Evolutionary conservation across 352 stramenopile species (phyloP).

Genomic region (Pythium apleroticum): DNA sequence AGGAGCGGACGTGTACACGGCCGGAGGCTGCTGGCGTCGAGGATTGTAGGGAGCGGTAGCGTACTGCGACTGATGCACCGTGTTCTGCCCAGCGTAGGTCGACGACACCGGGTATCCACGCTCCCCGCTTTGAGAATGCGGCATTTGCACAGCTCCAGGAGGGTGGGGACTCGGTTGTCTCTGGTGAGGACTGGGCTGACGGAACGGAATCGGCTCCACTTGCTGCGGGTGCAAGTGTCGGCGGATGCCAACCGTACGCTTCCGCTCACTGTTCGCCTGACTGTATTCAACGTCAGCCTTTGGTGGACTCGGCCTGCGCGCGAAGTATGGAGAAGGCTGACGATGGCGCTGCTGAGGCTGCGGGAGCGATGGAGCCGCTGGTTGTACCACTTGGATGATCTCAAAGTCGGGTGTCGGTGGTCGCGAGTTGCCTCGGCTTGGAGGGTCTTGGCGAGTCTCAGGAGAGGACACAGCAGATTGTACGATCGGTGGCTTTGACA

Average conservation of each 20-base stretch:
- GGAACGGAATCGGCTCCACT: not conserved
- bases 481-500: not conserved
- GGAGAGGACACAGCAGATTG: not conserved
- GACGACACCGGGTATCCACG: not conserved
- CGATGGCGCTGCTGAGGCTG: not conserved
- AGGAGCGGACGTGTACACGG: not conserved
- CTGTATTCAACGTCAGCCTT: not conserved
- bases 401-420: slow-evolving; percentile 7
- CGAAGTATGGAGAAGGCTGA: not conserved
- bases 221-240: not conserved
- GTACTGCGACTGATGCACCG: not conserved
- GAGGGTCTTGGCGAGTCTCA: not conserved
- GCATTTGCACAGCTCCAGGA: not conserved
- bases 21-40: not conserved
- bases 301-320: not conserved
- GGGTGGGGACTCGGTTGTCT: not conserved
- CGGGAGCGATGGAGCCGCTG: not conserved
- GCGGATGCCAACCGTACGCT: not conserved
- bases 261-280: not conserved
- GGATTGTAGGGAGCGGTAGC: not conserved
- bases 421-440: not conserved
- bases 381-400: not conserved
- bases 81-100: not conserved
- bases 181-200: not conserved
- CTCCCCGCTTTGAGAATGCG: not conserved